Evolutionary conservation across 2,329 filamentous ascomycete genomes (phyloP), one percentile per base, ranked within the genome.

Genomic region (Neofusicoccum umdonicola): DNA sequence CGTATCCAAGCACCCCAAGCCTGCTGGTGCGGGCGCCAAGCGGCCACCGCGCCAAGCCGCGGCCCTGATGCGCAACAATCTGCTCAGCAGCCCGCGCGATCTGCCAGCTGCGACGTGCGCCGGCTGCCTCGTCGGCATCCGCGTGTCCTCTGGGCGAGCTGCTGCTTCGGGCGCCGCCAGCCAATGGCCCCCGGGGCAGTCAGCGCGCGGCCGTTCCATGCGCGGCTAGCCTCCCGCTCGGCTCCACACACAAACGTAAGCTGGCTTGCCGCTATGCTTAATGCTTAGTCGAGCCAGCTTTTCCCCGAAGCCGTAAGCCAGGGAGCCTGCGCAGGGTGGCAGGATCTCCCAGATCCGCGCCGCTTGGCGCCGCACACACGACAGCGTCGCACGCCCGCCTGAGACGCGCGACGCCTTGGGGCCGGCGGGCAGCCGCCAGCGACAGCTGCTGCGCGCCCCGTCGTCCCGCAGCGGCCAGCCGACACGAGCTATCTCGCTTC

Each of bases 271-370:
- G 54, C 54, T 50, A 62, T 62, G 50, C 41, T 64, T 64, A 57
- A 64, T 34, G 62, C 62, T 64, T 64, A 64, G 56, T 60, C 42
- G 56, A 60, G 56, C 42, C 56, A 60, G 56, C 42, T 35, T 58
- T 45, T 41, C 37, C 52, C 52, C 52, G 52, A 56, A 27, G 41
- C 17, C 13, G 39, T 41, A 45, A 60, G 56, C 52, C 15, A 37
- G 42, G 52, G 52, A 37, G 9, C 13, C 13, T 44, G 52, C 52
- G 35, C 51, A 12, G 34, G 52, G 15, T 31, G 50, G 15, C 51
- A 54, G 34, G 56, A 47, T 60, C 44, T 22, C 35, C 56, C 15
- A 47, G 56, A 60, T 60, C 56, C 56, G 56, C 52, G 34, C 17
- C 17, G 37, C 52, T 44, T 57, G 52, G 37, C 52, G 17, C 37